phyloP scores from a whole-genome alignment of 148 eudicot species.

The Chenopodium formosanum region DNA sequence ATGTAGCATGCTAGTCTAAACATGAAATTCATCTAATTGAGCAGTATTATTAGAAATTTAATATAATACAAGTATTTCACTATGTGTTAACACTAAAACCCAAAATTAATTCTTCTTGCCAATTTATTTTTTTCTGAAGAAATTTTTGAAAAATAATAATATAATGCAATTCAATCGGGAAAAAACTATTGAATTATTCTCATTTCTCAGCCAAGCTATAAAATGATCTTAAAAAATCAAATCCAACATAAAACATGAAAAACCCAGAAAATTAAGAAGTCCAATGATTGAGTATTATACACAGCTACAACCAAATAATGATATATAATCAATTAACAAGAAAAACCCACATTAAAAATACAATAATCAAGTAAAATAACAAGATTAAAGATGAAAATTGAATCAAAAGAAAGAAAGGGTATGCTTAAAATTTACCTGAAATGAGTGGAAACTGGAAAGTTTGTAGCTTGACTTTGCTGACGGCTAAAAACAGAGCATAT shows the following conservation, averaged over 20 bases:
- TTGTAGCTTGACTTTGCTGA: slow-evolving; percentile 14
- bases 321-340: background rate
- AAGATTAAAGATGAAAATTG: slow-evolving; percentile 1
- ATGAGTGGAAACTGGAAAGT: slow-evolving; percentile 1
- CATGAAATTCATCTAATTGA: background rate
- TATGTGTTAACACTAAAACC: background rate
- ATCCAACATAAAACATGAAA: background rate
- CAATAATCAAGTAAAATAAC: background rate
- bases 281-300: background rate
- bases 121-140: too few species aligned
- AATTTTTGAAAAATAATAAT: too few species aligned
- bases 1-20: background rate
- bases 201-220: background rate
- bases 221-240: background rate
- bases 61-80: too few species aligned
- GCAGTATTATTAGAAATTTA: background rate
- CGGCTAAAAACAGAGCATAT: background rate
- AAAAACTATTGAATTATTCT: background rate
- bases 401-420: background rate
- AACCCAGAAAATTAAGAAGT: background rate
- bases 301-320: background rate
- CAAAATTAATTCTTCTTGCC: background rate
- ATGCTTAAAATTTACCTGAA: slow-evolving; percentile 10
- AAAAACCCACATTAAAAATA: background rate
- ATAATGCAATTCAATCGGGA: background rate